Evolutionary conservation across 2,329 filamentous ascomycete species (phyloP).

Genomic region (Fusarium cyanostomum): DNA sequence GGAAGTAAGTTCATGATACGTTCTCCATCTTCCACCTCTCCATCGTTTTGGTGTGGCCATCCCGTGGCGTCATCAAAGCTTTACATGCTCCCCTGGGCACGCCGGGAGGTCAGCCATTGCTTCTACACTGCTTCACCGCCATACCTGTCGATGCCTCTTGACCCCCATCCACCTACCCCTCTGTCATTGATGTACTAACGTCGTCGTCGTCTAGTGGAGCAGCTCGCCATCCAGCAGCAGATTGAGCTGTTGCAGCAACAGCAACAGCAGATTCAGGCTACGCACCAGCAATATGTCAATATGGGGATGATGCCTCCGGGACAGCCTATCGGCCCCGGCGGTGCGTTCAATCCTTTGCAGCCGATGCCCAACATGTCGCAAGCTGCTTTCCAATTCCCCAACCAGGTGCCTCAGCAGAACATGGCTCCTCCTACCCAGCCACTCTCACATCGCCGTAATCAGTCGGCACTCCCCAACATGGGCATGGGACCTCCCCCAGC

Average conservation of each 20-base stretch:
- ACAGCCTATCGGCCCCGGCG: constrained; percentile 76
- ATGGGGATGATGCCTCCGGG: constrained; percentile 93
- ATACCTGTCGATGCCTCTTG: background rate
- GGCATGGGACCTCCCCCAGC: constrained; percentile 88
- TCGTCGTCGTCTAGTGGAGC: constrained; percentile 75
- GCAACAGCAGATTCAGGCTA: constrained; percentile 96
- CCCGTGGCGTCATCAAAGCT: constrained; percentile 9
- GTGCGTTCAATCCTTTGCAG: constrained; percentile 80
- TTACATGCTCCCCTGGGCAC: background rate
- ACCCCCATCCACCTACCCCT: background rate
- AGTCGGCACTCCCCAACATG: constrained; percentile 94
- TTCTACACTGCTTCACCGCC: background rate
- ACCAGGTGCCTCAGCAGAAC: constrained; percentile 77
- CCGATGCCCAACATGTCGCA: constrained; percentile 82
- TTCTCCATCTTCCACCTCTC: constrained; percentile 5
- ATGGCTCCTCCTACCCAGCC: constrained; percentile 82
- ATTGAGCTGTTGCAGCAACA: constrained; percentile 97
- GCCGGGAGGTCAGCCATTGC: background rate
- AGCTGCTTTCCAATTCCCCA: constrained; percentile 88
- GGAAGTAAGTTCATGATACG: constrained; percentile 63
- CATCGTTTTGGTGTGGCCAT: background rate
- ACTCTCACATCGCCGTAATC: constrained; percentile 93
- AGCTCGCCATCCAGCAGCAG: constrained; percentile 96
- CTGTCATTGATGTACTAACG: constrained; percentile 31
- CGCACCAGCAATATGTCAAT: constrained; percentile 96